Base-by-base conservation (phyloP, 1,284 basidiomycete species). In the Melampsora occidentalis region DNA sequence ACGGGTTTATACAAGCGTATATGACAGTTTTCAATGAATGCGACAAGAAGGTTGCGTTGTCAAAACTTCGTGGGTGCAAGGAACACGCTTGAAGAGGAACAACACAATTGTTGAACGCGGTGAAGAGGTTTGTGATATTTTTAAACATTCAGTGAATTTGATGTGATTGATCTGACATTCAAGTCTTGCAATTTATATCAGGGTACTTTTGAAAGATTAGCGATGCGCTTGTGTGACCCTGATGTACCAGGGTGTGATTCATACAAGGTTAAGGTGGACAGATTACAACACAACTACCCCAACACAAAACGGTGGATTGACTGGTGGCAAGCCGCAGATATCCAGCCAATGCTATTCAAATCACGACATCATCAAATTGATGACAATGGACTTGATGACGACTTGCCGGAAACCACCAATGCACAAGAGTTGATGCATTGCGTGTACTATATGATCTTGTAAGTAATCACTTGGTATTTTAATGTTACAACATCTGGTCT, bases 61-160 rank as follows among this genome's bases (percentile, higher is more conserved):
- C 20, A 18, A 61, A 39, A 2, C 20, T 70, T 1, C 18, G 62
- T 4, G 69, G 69, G 1, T 70, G 69, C 33, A 53, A 70, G 28
- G 20, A 70, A 46, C 53, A 70, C 53, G 35, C 0, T 53, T 70
- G 5, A 69, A 69, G 35, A 57, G 28, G 25, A 69, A 69, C 18
- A 12, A 49, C 20, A 14, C 25, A 14, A 59, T 57, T 0, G n/a
- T 68, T 5, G 35, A 42, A n/a, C 28, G n/a, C 33, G 68, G 51
- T 10, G 22, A 69, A 20, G 22, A 69, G 22, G 51, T 57, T 39
- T 48, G 39, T 28, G 6, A 28, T 20, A n/a, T 3, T 57, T 57
- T 10, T 3, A 28, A 3, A n/a, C n/a, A n/a, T 57, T n/a, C 53
- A n/a, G 12, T 14, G 5, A 22, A 63, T n/a, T n/a, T 22, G 25